Conservation (phyloP, 2,329 filamentous ascomycete species). For the Cladosporium sp. region DNA sequence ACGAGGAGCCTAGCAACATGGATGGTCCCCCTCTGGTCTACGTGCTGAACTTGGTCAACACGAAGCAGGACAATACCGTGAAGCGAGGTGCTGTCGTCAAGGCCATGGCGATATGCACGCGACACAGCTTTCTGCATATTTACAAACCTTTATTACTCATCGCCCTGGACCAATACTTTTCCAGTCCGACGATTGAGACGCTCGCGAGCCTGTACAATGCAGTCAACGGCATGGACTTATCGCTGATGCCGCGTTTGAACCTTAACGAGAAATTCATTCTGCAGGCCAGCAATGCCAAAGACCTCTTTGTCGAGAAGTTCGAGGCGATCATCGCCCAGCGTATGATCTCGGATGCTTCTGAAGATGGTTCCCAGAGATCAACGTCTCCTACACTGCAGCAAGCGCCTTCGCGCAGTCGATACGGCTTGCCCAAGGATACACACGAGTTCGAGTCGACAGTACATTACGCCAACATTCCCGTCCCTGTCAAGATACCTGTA, state of each 20-base stretch:
- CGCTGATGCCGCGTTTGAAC: constrained; percentile 82
- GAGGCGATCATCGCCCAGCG: constrained; percentile 88
- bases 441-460: constrained; percentile 97
- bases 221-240: constrained; percentile 95
- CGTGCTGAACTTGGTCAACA: constrained; percentile 95
- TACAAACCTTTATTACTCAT: constrained; percentile 94
- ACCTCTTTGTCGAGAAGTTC: constrained; percentile 97
- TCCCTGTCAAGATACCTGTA: constrained; percentile 93
- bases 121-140: constrained; percentile 96
- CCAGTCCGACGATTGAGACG: constrained; percentile 82
- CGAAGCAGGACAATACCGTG: constrained; percentile 89
- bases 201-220: constrained; percentile 84
- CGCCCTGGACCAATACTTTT: constrained; percentile 95
- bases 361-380: constrained; percentile 23
- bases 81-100: constrained; percentile 94
- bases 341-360: constrained; percentile 53
- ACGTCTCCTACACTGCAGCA: constrained; percentile 15
- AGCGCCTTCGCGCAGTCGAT: constrained; percentile 43
- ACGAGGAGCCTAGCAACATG: constrained; percentile 51
- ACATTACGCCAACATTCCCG: constrained; percentile 92
- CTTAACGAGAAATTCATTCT: constrained; percentile 80
- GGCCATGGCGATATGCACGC: constrained; percentile 97
- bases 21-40: constrained; percentile 94
- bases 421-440: constrained; percentile 83
- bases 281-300: constrained; percentile 87